Base-by-base conservation (phyloP, 768 basidiomycete genomes). In the Mycena epipterygia region DNA sequence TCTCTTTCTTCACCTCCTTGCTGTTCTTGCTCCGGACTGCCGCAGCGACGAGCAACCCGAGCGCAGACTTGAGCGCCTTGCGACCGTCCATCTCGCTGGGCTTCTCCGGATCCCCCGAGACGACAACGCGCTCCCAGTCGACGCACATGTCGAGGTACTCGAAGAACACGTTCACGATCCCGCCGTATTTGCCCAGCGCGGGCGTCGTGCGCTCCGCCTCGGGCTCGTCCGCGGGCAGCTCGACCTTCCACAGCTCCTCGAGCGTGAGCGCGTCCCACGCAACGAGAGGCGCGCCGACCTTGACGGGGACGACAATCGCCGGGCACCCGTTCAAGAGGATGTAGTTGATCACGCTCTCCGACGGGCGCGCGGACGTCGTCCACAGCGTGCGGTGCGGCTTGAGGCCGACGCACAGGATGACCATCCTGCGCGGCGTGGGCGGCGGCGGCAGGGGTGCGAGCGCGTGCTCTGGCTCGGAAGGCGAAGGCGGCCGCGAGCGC, bases 181-280 rank as follows among this genome's bases (percentile, higher is more conserved):
- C 89, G 68, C 87, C 83, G 68, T 87, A 89, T 65, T 78, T 80
- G 23, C 82, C 82, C 52, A 77, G 77, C 27, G 67, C 76, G 23
- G 80, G 84, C 32, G 74, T 76, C 5, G 62, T 73, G 19, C 73
- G 79, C 25, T 81, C 81, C n/a, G 81, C 81, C 17, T 71, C 72
- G 11, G 87, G 86, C 17, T 73, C 68, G 37, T 73, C 68, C 33
- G 60, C 52, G n/a, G 72, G 72, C 16, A 73, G 72, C 49, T 55
- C 39, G 32, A 73, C 68, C 49, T 73, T 80, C 89, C 90, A 91
- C 17, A 92, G 75, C 61, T 88, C 79, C 71, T 88, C 86, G 30
- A 91, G 80, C 32, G 90, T 91, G 66, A 90, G 79, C 25, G 83
- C 81, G 75, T 91, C 89, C 90, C 90, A 92, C 12, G 89, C 88